Conservation (phyloP, 2,329 filamentous ascomycete species). For the Aaosphaeria arxii region DNA sequence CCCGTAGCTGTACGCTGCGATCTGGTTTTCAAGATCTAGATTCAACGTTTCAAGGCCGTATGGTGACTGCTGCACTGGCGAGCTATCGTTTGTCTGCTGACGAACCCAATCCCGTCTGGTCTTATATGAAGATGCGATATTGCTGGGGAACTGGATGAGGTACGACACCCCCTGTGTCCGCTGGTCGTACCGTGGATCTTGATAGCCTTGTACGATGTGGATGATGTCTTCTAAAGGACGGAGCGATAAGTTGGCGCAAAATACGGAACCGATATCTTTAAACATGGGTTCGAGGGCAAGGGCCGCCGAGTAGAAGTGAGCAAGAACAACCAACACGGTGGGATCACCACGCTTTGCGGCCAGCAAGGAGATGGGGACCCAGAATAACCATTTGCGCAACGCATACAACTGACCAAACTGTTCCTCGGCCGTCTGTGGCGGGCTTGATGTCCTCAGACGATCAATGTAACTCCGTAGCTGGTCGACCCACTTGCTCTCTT, state of each 20-base stretch:
- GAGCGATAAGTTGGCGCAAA: constrained; percentile 67
- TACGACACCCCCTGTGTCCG: constrained; percentile 43
- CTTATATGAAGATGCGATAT: constrained; percentile 43
- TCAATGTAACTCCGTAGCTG: constrained; percentile 49
- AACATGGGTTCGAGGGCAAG: constrained; percentile 87
- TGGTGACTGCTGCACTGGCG: constrained; percentile 32
- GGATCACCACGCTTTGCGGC: constrained; percentile 73
- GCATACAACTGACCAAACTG: constrained; percentile 89
- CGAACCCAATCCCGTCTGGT: constrained; percentile 37
- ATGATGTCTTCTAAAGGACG: constrained; percentile 84
- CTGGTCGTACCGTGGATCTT: constrained; percentile 39
- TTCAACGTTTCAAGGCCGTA: constrained; percentile 39
- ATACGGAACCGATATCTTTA: constrained; percentile 84
- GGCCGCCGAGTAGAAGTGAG: constrained; percentile 87
- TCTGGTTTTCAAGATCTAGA: constrained; percentile 38
- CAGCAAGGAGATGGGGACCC: constrained; percentile 83
- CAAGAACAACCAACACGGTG: constrained; percentile 76
- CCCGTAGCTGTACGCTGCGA: constrained; percentile 40
- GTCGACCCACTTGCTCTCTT: constrained; percentile 48
- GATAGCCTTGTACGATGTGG: constrained; percentile 59
- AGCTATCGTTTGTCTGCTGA: constrained; percentile 32
- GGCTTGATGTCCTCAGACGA: constrained; percentile 39
- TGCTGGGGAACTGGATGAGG: constrained; percentile 46
- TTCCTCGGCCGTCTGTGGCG: constrained; percentile 61
- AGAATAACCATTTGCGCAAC: constrained; percentile 90